Conservation (phyloP, 148 eudicot species). For the Salicornia ramosissima region DNA sequence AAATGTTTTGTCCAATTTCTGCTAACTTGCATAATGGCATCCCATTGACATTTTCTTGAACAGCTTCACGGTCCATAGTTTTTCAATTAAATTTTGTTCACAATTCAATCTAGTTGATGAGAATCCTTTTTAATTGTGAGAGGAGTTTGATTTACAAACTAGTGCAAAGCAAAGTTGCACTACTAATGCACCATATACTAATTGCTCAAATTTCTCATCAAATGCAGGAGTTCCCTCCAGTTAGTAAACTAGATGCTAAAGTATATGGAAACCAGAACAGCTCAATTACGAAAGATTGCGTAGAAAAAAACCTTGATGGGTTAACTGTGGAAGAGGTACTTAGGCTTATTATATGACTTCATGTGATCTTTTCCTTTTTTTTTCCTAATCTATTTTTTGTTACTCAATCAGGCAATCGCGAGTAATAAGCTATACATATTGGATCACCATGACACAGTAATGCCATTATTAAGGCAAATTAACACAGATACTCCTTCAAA, state of each 20-base stretch:
- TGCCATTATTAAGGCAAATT: slow-evolving; percentile 62
- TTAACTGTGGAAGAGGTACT: slow-evolving; percentile 51
- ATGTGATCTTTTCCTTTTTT: not conserved
- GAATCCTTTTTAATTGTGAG: not conserved
- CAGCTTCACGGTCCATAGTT: too few relatives aligned
- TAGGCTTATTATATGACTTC: not conserved
- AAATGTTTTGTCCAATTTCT: too few relatives aligned
- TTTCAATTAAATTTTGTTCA: too few relatives aligned
- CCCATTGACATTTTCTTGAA: too few relatives aligned
- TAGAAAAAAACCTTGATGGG: slow-evolving; percentile 50
- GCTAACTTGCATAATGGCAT: too few relatives aligned
- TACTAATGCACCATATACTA: too few relatives aligned
- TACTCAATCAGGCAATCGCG: slow-evolving; percentile 40
- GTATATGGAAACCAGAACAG: slow-evolving; percentile 62
- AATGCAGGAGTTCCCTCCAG: slow-evolving; percentile 49
- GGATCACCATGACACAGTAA: slow-evolving; percentile 61
- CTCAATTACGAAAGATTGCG: slow-evolving; percentile 43
- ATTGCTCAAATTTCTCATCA: not conserved
- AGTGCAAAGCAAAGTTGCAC: not conserved
- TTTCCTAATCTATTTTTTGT: not conserved
- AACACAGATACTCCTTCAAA: slow-evolving; percentile 44
- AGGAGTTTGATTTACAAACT: not conserved
- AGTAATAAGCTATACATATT: slow-evolving; percentile 52
- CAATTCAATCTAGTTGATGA: too few relatives aligned
- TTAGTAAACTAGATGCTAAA: slow-evolving; percentile 56